Base-by-base conservation (phyloP, 2,329 filamentous ascomycete genomes). In the Pezicula carpinea region DNA sequence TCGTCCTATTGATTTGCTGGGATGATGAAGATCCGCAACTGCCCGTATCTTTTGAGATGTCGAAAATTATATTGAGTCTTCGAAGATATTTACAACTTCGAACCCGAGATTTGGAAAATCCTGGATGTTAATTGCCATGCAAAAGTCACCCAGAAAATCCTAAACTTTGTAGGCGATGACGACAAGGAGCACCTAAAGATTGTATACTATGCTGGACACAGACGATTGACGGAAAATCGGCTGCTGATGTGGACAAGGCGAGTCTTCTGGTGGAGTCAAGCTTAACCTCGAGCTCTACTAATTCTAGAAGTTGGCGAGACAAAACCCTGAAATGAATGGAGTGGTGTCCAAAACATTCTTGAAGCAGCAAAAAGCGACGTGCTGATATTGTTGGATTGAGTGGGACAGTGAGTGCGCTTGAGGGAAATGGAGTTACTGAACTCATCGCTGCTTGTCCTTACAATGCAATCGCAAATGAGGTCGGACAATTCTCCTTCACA, bases 291-390 rank as follows among this genome's bases (percentile, higher is more conserved):
- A 29, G 3, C 26, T 13, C 26, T 29, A 29, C 26, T 29, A 6
- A 29, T 29, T 29, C 8, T 3, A 29, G 26, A 3, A 29, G 26
- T 29, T 29, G 26, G 26, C 26, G 26, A 29, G 13, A 29, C 26
- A 29, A 29, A 29, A 72, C 69, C 54, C 68, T 68, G 91, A 97
- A 53, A 97, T 92, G 1, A 53, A 97, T 92, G 1, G 91, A 89
- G 54, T 92, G 96, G 19, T 85, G 69, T 22, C 78, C 73, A 17
- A 85, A 83, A 53, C 85, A 74, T 22, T 75, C 70, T 1, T 84
- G 78, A 4, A 79, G 67, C 1, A 81, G 73, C 10, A 95, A 87
- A 0, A 89, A 31, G 60, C 69, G 34, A 60, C 63, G 41, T 74
- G 69, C 79, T 63, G 1, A 79, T 61, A 53, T 74, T 76, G 53